These are phyloP conservation scores for Alternaria brassicae DNA, from an alignment of 2,329 filamentous ascomycete species.

Conservation along the genomic window DNA sequence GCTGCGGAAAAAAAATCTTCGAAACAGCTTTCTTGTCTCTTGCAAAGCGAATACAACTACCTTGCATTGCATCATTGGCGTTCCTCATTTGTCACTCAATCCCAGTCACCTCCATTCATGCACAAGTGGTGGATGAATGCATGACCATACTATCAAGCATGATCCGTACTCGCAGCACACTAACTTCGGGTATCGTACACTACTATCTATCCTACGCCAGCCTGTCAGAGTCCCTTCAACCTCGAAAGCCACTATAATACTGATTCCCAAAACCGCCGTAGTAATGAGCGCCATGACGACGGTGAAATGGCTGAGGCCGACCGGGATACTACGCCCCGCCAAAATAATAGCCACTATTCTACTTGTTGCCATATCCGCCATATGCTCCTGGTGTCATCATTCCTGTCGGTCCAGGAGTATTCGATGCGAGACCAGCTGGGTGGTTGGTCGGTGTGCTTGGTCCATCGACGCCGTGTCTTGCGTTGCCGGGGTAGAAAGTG, in stretches of 20 bases:
- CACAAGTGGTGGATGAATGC: background rate
- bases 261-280: background rate
- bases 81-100: no score
- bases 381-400: slow-evolving; percentile 71
- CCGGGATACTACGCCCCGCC: background rate
- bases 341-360: slow-evolving; percentile 12
- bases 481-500: slow-evolving; percentile 52
- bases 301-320: background rate
- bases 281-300: background rate
- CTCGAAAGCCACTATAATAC: background rate
- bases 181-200: slow-evolving; percentile 2
- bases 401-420: slow-evolving; percentile 62
- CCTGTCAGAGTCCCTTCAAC: background rate
- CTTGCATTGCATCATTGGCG: no score
- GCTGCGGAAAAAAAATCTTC: background rate
- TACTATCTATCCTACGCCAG: slow-evolving; percentile 1
- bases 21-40: background rate
- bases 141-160: background rate
- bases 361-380: slow-evolving; percentile 50
- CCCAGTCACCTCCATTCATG: background rate
- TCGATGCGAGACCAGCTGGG: slow-evolving; percentile 57
- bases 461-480: slow-evolving; percentile 51
- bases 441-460: slow-evolving; percentile 74
- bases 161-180: background rate
- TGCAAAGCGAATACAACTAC: background rate